Evolutionary conservation across 2,329 filamentous ascomycete genomes (phyloP).

Genomic region (Mycogone perniciosa): DNA sequence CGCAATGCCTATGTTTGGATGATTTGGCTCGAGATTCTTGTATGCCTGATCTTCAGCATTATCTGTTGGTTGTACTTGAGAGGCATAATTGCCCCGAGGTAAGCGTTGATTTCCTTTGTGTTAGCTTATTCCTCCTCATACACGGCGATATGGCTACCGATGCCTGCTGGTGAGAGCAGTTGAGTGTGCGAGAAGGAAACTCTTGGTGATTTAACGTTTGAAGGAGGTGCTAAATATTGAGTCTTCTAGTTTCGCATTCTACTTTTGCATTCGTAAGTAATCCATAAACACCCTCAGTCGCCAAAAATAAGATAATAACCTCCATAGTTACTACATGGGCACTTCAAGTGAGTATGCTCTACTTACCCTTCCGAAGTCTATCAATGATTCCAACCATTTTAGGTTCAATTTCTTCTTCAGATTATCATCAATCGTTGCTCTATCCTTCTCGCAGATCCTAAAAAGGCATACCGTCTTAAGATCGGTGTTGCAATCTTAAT

Average conservation of each 20-base stretch:
- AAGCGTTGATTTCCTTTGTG: neutral
- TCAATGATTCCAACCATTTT: constrained; percentile 13
- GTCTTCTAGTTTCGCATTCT: constrained; percentile 2
- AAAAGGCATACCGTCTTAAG: constrained; percentile 31
- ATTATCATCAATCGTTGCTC: constrained; percentile 40
- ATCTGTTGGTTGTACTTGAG: constrained; percentile 22
- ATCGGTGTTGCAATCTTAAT: constrained; percentile 40
- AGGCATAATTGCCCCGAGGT: constrained; percentile 14
- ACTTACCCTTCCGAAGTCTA: neutral
- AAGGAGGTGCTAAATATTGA: neutral
- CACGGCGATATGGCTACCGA: no score
- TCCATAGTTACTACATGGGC: no score
- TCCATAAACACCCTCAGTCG: no score
- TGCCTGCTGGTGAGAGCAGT: neutral
- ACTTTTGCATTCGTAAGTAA: constrained; percentile 10
- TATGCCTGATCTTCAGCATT: constrained; percentile 22
- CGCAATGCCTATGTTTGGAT: constrained; percentile 22
- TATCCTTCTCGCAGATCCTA: constrained; percentile 34
- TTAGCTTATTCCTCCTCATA: neutral
- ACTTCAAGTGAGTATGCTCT: no score
- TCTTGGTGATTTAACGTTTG: neutral
- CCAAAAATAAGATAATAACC: no score
- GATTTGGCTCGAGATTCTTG: constrained; percentile 21
- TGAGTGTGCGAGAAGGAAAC: neutral
- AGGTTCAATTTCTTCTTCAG: constrained; percentile 37